Evolutionary conservation across 768 basidiomycete genomes (phyloP), one percentile per base, ranked within the genome.

Genomic region (Hemileccinum impolitum): DNA sequence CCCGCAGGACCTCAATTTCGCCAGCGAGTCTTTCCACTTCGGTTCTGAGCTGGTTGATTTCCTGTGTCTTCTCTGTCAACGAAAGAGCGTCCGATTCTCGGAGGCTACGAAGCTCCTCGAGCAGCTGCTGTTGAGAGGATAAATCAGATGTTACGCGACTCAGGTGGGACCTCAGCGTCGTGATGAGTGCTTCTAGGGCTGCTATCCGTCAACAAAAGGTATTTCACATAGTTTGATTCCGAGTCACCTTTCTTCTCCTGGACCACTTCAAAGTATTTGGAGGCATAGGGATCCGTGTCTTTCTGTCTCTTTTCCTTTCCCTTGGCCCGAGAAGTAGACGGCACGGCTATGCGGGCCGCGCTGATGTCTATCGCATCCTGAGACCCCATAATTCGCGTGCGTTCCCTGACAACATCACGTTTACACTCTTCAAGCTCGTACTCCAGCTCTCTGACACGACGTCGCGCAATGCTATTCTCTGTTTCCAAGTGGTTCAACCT

Each of bases 241-340:
- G n/a, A 61, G 67, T 10, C 43, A 92, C 91, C 90, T 75, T 90
- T 90, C 66, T 94, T 94, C 66, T 94, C 91, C 52, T 90, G 86
- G 0, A 94, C 87, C 5, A 81, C 86, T 55, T 89, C 85, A 48
- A 77, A 76, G 56, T 93, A 91, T 44, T 84, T 72, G 52, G 74
- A 71, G 19, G 70, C 63, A 23, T 75, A 37, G 2, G 46, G 39
- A 13, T 75, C 70, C 41, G 71, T 69, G 10, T 71, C 72, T 36
- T 73, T 75, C 21, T 34, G 39, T 41, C 55, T 59, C 45, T 23
- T 64, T 43, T 67, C 62, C 28, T 67, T 69, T 7, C 62, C 62
- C 42, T 61, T 67, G 13, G 43, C 49, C 2, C 65, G 65, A 39
- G 53, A 54, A 11, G 48, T 53, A 0, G 67, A 56, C 14, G 62